Percentiles rank a stretch among this genome's conserved stretches.
Evolutionary conservation across 1,284 basidiomycete genomes (phyloP).

Genomic region (Lentinula novae-zelandiae): DNA sequence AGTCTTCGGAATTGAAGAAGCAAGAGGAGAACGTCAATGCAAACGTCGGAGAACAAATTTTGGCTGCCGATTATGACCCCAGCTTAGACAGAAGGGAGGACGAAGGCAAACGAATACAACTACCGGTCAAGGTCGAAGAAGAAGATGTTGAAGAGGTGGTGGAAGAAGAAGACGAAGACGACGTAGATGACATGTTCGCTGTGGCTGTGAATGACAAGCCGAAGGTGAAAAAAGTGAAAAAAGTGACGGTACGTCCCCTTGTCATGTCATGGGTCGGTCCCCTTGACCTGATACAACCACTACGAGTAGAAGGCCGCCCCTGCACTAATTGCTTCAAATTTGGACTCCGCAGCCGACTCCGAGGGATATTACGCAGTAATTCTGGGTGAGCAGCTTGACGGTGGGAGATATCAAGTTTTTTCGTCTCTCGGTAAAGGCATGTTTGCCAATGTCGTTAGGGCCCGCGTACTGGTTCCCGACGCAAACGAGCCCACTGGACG

Average conservation of each 20-base stretch:
- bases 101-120: slow-evolving; percentile 64
- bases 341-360: slow-evolving; percentile 77
- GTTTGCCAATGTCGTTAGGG: slow-evolving; percentile 96
- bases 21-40: slow-evolving; percentile 33
- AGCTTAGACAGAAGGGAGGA: slow-evolving; percentile 81
- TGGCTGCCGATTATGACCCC: slow-evolving; percentile 92
- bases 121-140: slow-evolving; percentile 17
- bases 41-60: slow-evolving; percentile 65
- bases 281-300: background rate
- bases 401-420: slow-evolving; percentile 92
- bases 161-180: slow-evolving; percentile 72
- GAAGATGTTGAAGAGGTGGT: slow-evolving; percentile 46
- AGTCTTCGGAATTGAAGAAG: slow-evolving; percentile 35
- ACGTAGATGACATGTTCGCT: slow-evolving; percentile 89
- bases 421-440: slow-evolving; percentile 96
- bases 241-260: slow-evolving; percentile 41
- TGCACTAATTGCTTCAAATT: slow-evolving; percentile 63
- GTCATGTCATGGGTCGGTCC: background rate
- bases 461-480: slow-evolving; percentile 78
- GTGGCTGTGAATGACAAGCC: slow-evolving; percentile 52
- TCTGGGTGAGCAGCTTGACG: slow-evolving; percentile 91
- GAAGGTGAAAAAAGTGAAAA: slow-evolving; percentile 58
- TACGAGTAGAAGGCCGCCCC: slow-evolving; percentile 50
- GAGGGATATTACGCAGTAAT: slow-evolving; percentile 97
- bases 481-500: slow-evolving; percentile 53